These are phyloP conservation scores for Lentinula lateritia DNA, from an alignment of 768 basidiomycete genomes.

Conservation along the genomic window DNA sequence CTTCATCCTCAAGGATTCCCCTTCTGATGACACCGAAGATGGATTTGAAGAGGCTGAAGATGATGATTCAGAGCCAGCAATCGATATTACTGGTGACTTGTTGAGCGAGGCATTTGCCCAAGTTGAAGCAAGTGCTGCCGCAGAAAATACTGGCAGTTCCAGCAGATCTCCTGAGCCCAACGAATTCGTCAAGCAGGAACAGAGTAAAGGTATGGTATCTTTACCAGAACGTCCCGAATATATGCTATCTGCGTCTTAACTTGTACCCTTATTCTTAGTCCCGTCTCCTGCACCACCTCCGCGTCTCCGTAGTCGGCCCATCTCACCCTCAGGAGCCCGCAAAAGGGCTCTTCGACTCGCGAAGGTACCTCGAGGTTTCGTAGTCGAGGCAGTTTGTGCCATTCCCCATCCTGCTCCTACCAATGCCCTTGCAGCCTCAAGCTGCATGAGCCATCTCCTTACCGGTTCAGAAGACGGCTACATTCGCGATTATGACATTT, in stretches of 20 bases:
- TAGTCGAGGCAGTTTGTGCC: slow-evolving; percentile 87
- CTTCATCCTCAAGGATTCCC: slow-evolving; percentile 40
- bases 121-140: slow-evolving; percentile 18
- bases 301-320: slow-evolving; percentile 33
- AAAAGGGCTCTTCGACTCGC: slow-evolving; percentile 34
- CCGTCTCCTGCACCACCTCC: slow-evolving; percentile 25
- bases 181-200: neutral
- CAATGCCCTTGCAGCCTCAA: slow-evolving; percentile 80
- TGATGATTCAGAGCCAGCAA: slow-evolving; percentile 37
- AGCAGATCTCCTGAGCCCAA: slow-evolving; percentile 1
- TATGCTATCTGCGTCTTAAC: neutral
- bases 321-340: slow-evolving; percentile 53
- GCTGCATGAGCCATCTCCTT: slow-evolving; percentile 82
- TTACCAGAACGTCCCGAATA: neutral
- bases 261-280: slow-evolving; percentile 14
- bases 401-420: slow-evolving; percentile 86
- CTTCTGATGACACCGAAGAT: slow-evolving; percentile 31
- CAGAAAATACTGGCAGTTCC: slow-evolving; percentile 12
- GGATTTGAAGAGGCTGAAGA: slow-evolving; percentile 40
- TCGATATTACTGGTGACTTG: slow-evolving; percentile 20
- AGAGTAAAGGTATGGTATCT: neutral
- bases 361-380: slow-evolving; percentile 55
- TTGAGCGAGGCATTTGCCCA: slow-evolving; percentile 15
- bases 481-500: slow-evolving; percentile 89
- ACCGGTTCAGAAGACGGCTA: slow-evolving; percentile 94